Conservation (phyloP, 805 yeast genomes). For the Candida anglica region DNA sequence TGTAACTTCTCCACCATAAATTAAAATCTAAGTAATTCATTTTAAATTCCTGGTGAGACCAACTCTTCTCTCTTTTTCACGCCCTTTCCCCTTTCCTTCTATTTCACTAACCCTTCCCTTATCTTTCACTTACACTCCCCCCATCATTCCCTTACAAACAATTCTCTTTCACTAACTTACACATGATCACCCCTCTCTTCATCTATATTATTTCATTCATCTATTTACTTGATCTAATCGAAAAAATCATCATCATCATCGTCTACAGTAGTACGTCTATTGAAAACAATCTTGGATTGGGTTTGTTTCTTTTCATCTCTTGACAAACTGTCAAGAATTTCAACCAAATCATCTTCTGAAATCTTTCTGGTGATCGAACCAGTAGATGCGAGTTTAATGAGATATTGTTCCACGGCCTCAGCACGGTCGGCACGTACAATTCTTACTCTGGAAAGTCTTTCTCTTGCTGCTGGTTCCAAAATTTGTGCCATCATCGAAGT, state of each 20-base stretch:
- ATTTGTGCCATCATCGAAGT: conserved; percentile 56
- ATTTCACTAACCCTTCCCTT: too few species aligned
- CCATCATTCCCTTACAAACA: too few species aligned
- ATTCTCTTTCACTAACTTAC: too few species aligned
- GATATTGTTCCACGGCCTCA: conserved; percentile 76
- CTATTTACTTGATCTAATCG: too few species aligned
- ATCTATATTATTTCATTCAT: too few species aligned
- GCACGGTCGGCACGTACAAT: conserved; percentile 93
- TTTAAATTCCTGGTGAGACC: too few species aligned
- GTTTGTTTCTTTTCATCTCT: conserved; percentile 61
- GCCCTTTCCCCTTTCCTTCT: too few species aligned
- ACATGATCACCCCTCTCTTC: too few species aligned
- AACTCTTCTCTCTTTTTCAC: too few species aligned
- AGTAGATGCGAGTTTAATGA: conserved; percentile 65
- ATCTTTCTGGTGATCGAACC: conserved; percentile 76
- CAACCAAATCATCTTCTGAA: conserved; percentile 79
- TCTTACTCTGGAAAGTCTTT: conserved; percentile 78
- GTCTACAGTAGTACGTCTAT: conserved; percentile 42
- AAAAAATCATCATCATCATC: conserved; percentile 32
- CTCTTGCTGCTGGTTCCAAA: conserved; percentile 79
- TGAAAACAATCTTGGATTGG: conserved; percentile 60
- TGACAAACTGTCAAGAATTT: conserved; percentile 77
- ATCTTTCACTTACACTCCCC: too few species aligned
- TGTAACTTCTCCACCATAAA: too few species aligned
- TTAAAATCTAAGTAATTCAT: too few species aligned